These are phyloP conservation scores for Pleurotus citrinopileatus DNA, from an alignment of 768 basidiomycete species.

Conservation along the genomic window DNA sequence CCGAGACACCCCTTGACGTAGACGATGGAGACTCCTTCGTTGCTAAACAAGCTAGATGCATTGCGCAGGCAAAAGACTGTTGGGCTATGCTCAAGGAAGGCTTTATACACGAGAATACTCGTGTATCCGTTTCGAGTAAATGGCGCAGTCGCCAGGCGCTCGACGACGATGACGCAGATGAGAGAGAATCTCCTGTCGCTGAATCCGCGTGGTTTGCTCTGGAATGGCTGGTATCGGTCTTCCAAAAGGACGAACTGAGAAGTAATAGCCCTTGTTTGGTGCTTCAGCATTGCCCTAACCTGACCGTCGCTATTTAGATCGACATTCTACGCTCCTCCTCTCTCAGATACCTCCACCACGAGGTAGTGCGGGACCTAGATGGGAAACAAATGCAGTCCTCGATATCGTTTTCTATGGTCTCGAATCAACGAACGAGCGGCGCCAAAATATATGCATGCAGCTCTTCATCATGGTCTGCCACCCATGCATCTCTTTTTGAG, in stretches of 20 bases:
- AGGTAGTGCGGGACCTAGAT: conserved; percentile 43
- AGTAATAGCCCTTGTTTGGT: conserved; percentile 28
- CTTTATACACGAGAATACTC: conserved; percentile 38
- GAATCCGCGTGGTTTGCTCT: conserved; percentile 69
- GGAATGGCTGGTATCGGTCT: conserved; percentile 64
- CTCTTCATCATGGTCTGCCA: conserved; percentile 26
- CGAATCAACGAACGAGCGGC: conserved; percentile 25
- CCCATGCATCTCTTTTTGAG: conserved; percentile 15
- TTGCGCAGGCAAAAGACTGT: conserved; percentile 51
- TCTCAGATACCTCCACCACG: conserved; percentile 58
- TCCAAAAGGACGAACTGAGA: conserved; percentile 62
- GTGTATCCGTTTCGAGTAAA: conserved; percentile 24
- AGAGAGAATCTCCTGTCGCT: conserved; percentile 29
- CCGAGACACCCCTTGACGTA: conserved; percentile 16
- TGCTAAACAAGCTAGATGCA: conserved; percentile 49
- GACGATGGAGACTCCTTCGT: conserved; percentile 56
- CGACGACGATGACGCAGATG: conserved; percentile 24
- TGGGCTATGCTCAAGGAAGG: conserved; percentile 62
- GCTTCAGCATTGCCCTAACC: conserved; percentile 8
- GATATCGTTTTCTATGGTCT: conserved; percentile 41
- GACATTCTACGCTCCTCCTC: conserved; percentile 51
- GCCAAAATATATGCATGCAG: conserved; percentile 30
- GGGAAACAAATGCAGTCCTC: conserved; percentile 52
- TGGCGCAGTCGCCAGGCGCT: conserved; percentile 28
- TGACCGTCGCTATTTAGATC: conserved; percentile 17